phyloP scores from a whole-genome alignment of 371 early-diverging fungal genomes.

The Rhizopus stolonifer region DNA sequence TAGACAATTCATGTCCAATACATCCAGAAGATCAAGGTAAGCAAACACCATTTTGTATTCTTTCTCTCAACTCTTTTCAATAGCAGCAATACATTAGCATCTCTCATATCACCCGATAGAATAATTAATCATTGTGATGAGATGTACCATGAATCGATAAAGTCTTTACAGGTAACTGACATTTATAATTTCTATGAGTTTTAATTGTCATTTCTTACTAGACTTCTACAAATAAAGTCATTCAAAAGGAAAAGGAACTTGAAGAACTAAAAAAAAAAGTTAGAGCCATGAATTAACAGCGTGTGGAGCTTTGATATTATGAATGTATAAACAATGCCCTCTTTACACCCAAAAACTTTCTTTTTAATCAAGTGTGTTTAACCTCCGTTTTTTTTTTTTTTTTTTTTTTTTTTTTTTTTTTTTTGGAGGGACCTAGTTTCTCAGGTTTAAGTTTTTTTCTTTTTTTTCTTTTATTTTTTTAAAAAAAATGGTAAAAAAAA shows the following conservation, averaged over 20 bases:
- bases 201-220: background rate
- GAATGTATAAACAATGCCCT: no score
- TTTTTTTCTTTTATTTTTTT: background rate
- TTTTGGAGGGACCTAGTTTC: no score
- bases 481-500: background rate
- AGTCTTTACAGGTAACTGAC: slow-evolving; percentile 2
- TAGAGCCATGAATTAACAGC: background rate
- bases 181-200: background rate
- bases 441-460: no score
- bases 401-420: no score
- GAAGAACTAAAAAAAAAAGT: background rate
- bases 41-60: background rate
- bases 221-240: background rate
- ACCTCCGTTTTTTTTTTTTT: no score
- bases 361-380: no score
- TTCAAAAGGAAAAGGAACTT: slow-evolving; percentile 5
- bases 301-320: background rate
- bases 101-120: background rate
- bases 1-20: slow-evolving; percentile 20
- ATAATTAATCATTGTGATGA: slow-evolving; percentile 16
- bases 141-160: slow-evolving; percentile 12
- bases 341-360: no score
- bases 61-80: background rate
- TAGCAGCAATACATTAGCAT: background rate
- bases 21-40: slow-evolving; percentile 13